Base-by-base conservation (phyloP, 352 stramenopile species). In the Phytophthora sansomeana region DNA sequence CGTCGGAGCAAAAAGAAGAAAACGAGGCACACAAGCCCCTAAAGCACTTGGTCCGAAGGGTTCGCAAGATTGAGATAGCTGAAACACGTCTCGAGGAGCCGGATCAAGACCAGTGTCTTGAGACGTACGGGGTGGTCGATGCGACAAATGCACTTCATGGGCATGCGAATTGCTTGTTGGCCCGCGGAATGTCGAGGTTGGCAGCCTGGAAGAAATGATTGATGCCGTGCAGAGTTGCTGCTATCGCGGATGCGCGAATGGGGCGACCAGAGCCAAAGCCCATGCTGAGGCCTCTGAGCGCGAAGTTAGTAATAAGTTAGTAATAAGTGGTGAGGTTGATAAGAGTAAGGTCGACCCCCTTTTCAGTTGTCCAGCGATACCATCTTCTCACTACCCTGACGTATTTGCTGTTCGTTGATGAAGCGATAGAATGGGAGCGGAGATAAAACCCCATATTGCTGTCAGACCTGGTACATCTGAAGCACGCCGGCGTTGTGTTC, bases 1-100 rank as follows among this genome's bases (percentile, higher is more conserved):
- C 29, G 49, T 9, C 49, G 48, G 6, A 67, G 30, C 0, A 67
- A n/a, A n/a, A 67, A 67, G 30, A 55, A 67, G 49, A 56, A 67
- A 16, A 14, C 58, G 38, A 58, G 38, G 48, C 47, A 58, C 47
- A 66, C 10, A 6, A 32, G n/a, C 32, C 49, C 47, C 36, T 36
- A 59, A 6, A 66, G 39, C 43, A 48, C 58, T 53, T 59, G 48
- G 39, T 66, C 48, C 5, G 39, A 58, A n/a, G 39, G 58, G 3
- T 9, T 5, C 21, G 7, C 9, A 13, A 59, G 1, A 30, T 54
- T 26, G 38, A 58, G 38, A 0, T 19, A 26, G 11, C 14, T 29
- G 13, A 54, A 53, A 10, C 48, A 58, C 13, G 49, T 1, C 19
- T 66, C 47, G 6, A 66, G 38, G 3, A 30, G 3, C 3, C 41